Conservation (phyloP, 805 yeast species). For the Yarrowia hollandica region DNA sequence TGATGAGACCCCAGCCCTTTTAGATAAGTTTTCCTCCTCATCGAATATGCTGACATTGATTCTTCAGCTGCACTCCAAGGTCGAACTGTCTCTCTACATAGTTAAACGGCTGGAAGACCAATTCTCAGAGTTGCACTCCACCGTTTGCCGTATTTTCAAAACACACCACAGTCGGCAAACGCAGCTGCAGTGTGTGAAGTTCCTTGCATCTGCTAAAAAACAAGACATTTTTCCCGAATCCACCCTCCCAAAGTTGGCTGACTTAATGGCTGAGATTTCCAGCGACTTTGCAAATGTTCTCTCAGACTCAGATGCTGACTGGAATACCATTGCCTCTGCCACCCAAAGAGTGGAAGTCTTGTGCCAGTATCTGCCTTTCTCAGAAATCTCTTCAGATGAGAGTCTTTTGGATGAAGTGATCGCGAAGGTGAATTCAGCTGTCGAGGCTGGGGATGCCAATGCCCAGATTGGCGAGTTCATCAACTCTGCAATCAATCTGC, state of each 20-base stretch:
- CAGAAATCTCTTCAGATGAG: neutral
- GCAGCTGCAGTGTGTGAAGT: conserved; percentile 12
- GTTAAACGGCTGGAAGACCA: conserved; percentile 4
- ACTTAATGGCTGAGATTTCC: conserved; percentile 2
- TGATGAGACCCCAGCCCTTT: neutral
- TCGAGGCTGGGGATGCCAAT: neutral
- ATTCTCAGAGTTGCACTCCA: conserved; percentile 12
- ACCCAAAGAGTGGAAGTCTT: conserved; percentile 10
- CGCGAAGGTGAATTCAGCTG: neutral
- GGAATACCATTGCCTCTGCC: neutral
- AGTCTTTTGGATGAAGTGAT: neutral
- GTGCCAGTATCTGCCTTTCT: conserved; percentile 12
- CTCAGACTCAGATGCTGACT: neutral
- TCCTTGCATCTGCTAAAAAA: conserved; percentile 5
- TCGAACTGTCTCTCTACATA: neutral
- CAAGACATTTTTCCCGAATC: conserved; percentile 25
- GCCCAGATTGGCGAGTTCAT: neutral
- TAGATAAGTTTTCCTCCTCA: conserved; percentile 13
- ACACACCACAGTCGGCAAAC: conserved; percentile 7
- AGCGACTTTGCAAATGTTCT: neutral
- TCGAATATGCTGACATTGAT: neutral
- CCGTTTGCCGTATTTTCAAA: conserved; percentile 4
- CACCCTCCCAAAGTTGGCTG: conserved; percentile 9
- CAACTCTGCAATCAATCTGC: conserved; percentile 11
- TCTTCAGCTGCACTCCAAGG: conserved; percentile 5